A percentile compares a stretch with the other conserved stretches of the same genome.
phyloP scores from a whole-genome alignment of 345 rosid genomes.

The Gossypium herbaceum region DNA sequence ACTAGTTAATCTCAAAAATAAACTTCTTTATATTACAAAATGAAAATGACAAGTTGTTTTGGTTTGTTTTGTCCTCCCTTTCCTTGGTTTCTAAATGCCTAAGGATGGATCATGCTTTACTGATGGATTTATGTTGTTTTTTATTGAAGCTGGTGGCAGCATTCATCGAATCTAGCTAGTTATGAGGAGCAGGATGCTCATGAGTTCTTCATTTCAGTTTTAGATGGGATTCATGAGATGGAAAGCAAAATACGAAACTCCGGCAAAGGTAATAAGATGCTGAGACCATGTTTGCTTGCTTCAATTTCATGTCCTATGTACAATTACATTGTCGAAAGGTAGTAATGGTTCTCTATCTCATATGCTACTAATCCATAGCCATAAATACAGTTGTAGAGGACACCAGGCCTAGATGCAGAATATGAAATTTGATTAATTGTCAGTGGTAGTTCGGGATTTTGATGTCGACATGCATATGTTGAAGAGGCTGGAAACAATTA shows the following conservation, averaged over 20 bases:
- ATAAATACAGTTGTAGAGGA: background rate
- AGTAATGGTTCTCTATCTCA: conserved; percentile 6
- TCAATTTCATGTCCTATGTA: background rate
- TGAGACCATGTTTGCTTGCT: conserved; percentile 8
- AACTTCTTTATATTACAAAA: background rate
- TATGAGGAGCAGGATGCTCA: conserved; percentile 95
- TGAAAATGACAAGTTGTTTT: conserved; percentile 12
- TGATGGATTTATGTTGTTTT: conserved; percentile 25
- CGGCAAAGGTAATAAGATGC: conserved; percentile 40
- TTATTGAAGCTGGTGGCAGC: conserved; percentile 91
- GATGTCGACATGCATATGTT: background rate
- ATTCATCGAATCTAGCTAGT: conserved; percentile 71
- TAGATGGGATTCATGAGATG: conserved; percentile 84
- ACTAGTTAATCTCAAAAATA: background rate
- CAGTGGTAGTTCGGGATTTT: background rate
- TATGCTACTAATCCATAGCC: background rate
- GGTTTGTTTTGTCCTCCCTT: conserved; percentile 18
- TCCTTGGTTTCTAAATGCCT: background rate
- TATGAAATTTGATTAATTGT: background rate
- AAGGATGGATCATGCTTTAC: conserved; percentile 10
- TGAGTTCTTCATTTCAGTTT: conserved; percentile 85
- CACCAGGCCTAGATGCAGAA: background rate
- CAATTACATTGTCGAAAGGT: conserved; percentile 1
- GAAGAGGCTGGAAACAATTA: background rate
- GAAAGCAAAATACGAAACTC: conserved; percentile 49